phyloP scores from a whole-genome alignment of 176 grass and related monocot genomes.

The Paspalum notatum region DNA sequence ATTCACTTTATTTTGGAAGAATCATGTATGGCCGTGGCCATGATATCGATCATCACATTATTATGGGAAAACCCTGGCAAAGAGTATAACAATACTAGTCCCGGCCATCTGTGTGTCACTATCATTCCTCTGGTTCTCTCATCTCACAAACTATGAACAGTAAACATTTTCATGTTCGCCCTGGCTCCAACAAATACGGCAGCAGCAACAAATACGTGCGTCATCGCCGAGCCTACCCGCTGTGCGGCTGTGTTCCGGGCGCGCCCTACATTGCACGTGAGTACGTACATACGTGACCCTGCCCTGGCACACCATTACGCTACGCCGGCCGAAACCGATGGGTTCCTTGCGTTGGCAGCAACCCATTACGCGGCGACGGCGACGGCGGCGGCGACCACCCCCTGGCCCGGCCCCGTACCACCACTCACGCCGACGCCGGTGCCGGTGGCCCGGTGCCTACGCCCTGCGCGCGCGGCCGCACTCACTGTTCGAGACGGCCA shows the following conservation, averaged over 20 bases:
- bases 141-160: too few species aligned
- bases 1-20: too few species aligned
- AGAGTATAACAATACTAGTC: background rate
- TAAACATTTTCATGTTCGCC: too few species aligned
- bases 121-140: background rate
- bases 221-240: too few species aligned
- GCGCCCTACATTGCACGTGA: too few species aligned
- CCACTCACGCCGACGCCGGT: slow-evolving; percentile 15
- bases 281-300: background rate
- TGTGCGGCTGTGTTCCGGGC: too few species aligned
- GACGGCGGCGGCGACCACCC: background rate
- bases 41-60: background rate
- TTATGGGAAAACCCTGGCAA: too few species aligned
- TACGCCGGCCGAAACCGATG: slow-evolving; percentile 2
- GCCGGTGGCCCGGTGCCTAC: slow-evolving; percentile 20
- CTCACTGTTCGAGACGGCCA: slow-evolving; percentile 31
- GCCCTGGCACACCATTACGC: background rate
- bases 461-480: background rate
- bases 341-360: slow-evolving; percentile 29
- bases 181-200: too few species aligned
- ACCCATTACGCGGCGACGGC: background rate
- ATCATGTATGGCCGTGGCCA: too few species aligned
- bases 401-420: background rate
- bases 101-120: too few species aligned
- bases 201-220: too few species aligned